Base-by-base conservation (phyloP, 2,329 filamentous ascomycete species). In the Talaromyces sp. region DNA sequence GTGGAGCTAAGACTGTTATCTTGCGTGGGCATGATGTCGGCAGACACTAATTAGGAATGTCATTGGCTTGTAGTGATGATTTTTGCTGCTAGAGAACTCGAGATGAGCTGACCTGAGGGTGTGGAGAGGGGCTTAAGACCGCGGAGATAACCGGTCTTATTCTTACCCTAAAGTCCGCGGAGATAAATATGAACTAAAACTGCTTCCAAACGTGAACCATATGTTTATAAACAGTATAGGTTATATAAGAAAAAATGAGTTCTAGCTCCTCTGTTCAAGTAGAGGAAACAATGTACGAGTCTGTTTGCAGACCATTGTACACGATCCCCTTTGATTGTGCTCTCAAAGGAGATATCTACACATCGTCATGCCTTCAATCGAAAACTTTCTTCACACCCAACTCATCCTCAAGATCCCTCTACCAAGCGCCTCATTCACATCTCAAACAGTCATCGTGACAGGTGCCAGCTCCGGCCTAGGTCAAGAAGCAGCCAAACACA, bases 401-500 rank as follows among this genome's bases (percentile, higher is more conserved):
- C 18, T 62, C 18, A 58, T 62, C 18, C 42, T 48, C 40, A 58
- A 48, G 5, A 35, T 62, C 16, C 40, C 60, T 7, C 28, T 16
- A 33, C 61, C 61, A 5, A 59, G 23, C 5, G 14, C 44, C 23
- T 59, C 55, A 18, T 63, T 59, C 23, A 35, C 23, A 12, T 59
- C 40, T n/a, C 71, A 79, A 62, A 76, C 75, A 0, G 79, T 78
- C 52, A 79, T 84, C 48, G 71, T 85, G 14, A 84, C 82, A 0
- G 83, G 83, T 0, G 70, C 75, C 21, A 84, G 83, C 63, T 70
- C 68, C 0, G 83, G 83, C 0, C 70, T 85, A 0, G 83, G 83
- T 0, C 72, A 80, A 18, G 78, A 81, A 63, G 69, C 76, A 1
- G 72, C 76, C 9, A 68, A 71, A 0, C 77, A 80, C 40, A 71